These are phyloP conservation scores for Boletus patriciae DNA, from an alignment of 768 basidiomycete genomes.

Conservation along the genomic window DNA sequence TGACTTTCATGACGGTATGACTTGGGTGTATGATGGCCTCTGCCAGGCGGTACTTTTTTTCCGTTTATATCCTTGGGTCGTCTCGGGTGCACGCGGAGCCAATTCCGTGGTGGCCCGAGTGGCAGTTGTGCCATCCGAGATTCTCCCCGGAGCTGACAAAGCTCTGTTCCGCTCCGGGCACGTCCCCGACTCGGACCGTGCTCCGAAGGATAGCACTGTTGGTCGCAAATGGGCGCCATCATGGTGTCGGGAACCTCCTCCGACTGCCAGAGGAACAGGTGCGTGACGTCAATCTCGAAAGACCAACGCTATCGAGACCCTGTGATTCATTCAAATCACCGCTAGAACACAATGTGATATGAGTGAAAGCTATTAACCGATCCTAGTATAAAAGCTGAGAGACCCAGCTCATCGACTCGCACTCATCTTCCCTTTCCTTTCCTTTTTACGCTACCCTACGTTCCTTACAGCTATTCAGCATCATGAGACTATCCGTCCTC, in stretches of 20 bases:
- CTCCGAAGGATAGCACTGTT: too few species aligned
- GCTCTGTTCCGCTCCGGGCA: too few species aligned
- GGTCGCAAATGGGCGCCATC: too few species aligned
- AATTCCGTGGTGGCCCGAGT: background rate
- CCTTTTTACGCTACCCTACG: background rate
- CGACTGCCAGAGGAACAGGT: too few species aligned
- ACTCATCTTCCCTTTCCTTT: background rate
- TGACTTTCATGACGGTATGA: slow-evolving; percentile 28
- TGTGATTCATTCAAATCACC: background rate
- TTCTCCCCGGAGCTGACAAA: too few species aligned
- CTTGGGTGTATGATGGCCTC: too few species aligned
- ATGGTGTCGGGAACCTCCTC: too few species aligned
- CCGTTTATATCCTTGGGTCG: background rate
- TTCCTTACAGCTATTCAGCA: background rate
- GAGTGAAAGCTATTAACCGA: slow-evolving; percentile 10
- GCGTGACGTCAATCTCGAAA: too few species aligned
- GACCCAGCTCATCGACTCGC: background rate
- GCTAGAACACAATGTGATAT: slow-evolving; percentile 6
- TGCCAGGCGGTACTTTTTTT: too few species aligned
- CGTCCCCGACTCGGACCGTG: too few species aligned
- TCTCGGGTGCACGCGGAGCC: background rate
- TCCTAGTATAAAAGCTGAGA: slow-evolving; percentile 7
- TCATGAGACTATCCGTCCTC: slow-evolving; percentile 19
- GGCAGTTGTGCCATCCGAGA: too few species aligned
- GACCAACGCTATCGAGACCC: too few species aligned